Evolutionary conservation across 1,284 basidiomycete species (phyloP).

Genomic region (Erythrobasidium hasegawianum): DNA sequence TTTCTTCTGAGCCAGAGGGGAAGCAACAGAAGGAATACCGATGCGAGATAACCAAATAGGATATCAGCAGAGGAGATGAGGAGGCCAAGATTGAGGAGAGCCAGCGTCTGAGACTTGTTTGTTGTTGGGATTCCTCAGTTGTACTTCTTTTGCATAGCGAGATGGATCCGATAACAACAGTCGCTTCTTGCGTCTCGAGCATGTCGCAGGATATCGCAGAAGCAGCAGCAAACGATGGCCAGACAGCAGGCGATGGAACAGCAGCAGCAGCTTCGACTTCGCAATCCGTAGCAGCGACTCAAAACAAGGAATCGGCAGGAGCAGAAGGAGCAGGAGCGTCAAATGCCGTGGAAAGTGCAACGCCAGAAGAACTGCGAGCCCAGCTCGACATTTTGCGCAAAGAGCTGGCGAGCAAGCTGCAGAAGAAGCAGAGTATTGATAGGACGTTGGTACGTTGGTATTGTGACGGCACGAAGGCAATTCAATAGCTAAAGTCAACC

Average conservation of each 20-base stretch:
- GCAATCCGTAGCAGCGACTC: not conserved
- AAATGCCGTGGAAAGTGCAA: conserved; percentile 1
- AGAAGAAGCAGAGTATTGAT: conserved; percentile 42
- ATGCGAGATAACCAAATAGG: not conserved
- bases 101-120: too few relatives aligned
- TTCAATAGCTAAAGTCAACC: not conserved
- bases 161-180: too few relatives aligned
- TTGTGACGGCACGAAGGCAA: not conserved
- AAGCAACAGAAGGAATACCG: not conserved
- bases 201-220: not conserved
- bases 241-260: not conserved
- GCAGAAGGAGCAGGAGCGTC: not conserved
- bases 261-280: not conserved
- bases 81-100: not conserved
- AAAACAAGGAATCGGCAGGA: not conserved
- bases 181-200: too few relatives aligned
- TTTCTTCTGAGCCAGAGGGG: not conserved
- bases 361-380: conserved; percentile 38
- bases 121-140: too few relatives aligned
- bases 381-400: conserved; percentile 38
- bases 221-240: not conserved
- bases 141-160: too few relatives aligned
- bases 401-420: conserved; percentile 34
- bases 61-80: not conserved
- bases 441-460: conserved; percentile 38